Evolutionary conservation across 1,284 basidiomycete species (phyloP).

Genomic region (Schizophyllum amplum): DNA sequence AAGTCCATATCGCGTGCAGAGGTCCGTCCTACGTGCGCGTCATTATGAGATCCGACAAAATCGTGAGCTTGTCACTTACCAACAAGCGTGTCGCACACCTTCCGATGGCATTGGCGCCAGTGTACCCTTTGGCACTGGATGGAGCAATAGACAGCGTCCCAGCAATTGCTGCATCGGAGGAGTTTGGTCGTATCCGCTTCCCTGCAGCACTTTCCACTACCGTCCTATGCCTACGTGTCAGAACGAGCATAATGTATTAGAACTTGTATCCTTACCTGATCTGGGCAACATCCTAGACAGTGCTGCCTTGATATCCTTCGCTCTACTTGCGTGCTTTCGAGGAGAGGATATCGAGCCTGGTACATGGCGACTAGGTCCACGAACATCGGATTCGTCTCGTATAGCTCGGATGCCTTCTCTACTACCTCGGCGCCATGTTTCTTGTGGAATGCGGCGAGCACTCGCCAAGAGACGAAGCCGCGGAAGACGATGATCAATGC

Average conservation of each 20-base stretch:
- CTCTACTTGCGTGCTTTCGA: not conserved
- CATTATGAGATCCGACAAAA: not conserved
- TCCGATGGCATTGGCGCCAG: not conserved
- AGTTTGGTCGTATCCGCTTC: not conserved
- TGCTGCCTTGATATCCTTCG: not conserved
- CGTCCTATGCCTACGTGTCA: not conserved
- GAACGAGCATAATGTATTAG: not conserved
- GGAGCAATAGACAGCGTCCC: not conserved
- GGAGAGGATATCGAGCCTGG: not conserved
- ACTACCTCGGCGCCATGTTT: not conserved
- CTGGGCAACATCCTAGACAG: not conserved
- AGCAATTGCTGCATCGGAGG: not conserved
- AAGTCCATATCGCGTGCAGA: too few relatives aligned
- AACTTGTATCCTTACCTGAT: not conserved
- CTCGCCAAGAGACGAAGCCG: not conserved
- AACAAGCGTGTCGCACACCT: not conserved
- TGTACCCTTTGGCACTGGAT: not conserved
- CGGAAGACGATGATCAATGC: not conserved
- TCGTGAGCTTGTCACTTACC: not conserved
- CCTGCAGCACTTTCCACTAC: not conserved
- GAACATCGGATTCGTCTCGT: not conserved
- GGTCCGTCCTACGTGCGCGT: not conserved
- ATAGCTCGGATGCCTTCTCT: not conserved
- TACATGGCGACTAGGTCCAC: not conserved
- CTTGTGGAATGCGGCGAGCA: not conserved